Evolutionary conservation across 2,329 filamentous ascomycete genomes (phyloP), one percentile per base, ranked within the genome.

Genomic region (Periglandula ipomoeae): DNA sequence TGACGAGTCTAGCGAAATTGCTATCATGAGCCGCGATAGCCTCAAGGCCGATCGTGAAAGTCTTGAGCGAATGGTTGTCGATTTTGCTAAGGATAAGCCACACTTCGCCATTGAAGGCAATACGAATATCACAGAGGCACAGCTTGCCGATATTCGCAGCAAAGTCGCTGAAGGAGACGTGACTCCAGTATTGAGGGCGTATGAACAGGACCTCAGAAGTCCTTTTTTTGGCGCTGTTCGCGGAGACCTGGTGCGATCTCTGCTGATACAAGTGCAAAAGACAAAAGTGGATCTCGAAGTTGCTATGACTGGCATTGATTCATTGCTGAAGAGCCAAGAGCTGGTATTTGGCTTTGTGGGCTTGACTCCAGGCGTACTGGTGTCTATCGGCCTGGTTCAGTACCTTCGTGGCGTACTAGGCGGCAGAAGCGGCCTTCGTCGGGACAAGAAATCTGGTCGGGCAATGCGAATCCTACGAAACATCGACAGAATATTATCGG

Each of bases 201-300:
- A 95, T 63, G 93, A 98, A 63, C 83, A 85, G 61, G 91, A 96
- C 57, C 73, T 98, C 38, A 79, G 85, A 46, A 85, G 74, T 42
- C 93, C 93, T 1, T 82, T 98, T 52, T 74, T 83, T 48, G 90
- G 91, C 7, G 87, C 90, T 0, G 68, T 98, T 17, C 79, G 82
- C 26, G 93, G 93, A 10, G 91, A 97, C 59, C 75, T 98, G 24
- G 79, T 97, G 32, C 84, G 91, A 46, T 89, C 91, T 4, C 79
- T 98, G 24, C 74, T 98, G 40, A 97, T 98, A 48, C 93, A 98
- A 63, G 84, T 98, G 34, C 93, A 98, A 61, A 98, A 98, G 75
- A 97, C 93, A 20, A 98, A 98, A 71, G 93, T 98, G 8, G 93
- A 98, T 61, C 82, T 98, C 11, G 93, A 98, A 66, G 84, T 97